Base-by-base conservation (phyloP, 257 asterid genomes). In the Solanum chmielewskii region DNA sequence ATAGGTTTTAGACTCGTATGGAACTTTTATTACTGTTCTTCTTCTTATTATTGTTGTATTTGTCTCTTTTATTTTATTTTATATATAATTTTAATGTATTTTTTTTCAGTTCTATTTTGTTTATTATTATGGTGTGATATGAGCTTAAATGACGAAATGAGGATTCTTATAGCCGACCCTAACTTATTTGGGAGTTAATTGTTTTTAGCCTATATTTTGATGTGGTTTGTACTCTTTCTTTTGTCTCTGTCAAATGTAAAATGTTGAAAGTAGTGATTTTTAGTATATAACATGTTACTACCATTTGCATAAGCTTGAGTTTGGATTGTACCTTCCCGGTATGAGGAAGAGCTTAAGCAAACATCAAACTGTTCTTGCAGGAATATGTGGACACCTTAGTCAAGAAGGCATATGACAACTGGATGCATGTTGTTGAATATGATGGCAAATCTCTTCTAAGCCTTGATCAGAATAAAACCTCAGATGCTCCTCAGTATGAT, bases 391-490 rank as follows among this genome's bases (percentile, higher is more conserved):
- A 96, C 87, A 88, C 93, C 49, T 90, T 95, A 91, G 98, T 96
- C 92, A 95, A 91, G 93, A 93, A 94, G 89, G 99, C 99, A 44
- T 96, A 96, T 89, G 99, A 95, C 68, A 93, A 96, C 88, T 96
- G 99, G 99, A 90, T 85, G 89, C 91, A 94, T 71, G 99, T 96
- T 68, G 90, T 95, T 83, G 99, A 96, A 87, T 96, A 95, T 76
- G 99, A 96, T 80, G 96, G 98, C 85, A 93, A 94, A 91, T 94
- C 98, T 88, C 96, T 96, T 88, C 88, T 95, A 77, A 94, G 94
- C 87, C 89, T 92, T 81, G 86, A 90, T 49, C 92, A 93, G 60
- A 90, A 70, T 70, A 92, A 90, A 88, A 90, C 89, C 85, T 66
- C 95, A 85, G 93, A 87, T 77, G 66, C 88, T 74, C 73, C 94